Evolutionary conservation across 2,329 filamentous ascomycete genomes (phyloP), one percentile per base, ranked within the genome.

Genomic region (Fusarium sp.): DNA sequence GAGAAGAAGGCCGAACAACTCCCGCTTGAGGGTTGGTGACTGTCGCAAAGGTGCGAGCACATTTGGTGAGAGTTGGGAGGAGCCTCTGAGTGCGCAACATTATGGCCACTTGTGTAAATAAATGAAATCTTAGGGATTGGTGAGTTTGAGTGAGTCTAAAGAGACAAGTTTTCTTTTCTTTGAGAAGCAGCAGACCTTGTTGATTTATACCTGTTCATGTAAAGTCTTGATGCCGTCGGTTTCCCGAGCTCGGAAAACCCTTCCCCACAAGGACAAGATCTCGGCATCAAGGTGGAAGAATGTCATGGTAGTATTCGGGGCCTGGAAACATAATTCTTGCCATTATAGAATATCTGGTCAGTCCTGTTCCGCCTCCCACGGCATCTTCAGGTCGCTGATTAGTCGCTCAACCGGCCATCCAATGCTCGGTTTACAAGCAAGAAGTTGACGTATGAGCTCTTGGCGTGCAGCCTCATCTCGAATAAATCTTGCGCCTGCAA

Each of bases 381-480:
- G 67, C 6, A 8, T 31, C 55, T 74, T 47, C 6, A 80, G 59
- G 40, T 69, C 67, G 5, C 64, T 48, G 28, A 78, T 68, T 9
- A 79, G 72, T 28, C 72, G 68, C 36, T 75, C 64, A 6, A 79
- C 73, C 0, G 78, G 77, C 78, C 78, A 80, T 7, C 76, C 77
- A 2, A 74, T 77, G 1, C 60, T 64, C 5, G 69, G 71, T 61
- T 72, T 74, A 42, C 71, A 79, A 25, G 74, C 75, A 22, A 69
- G 47, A 25, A 76, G 70, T 25, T 71, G 72, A 1, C 75, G 68
- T 6, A 72, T 51, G 1, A 77, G 55, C 45, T 77, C 77, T 32
- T 77, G 63, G 22, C 69, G 71, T 2, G 72, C 61, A 5, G 64
- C 44, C 12, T 72, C 61, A 0, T 38, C 24, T 8, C 48, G 64